Evolutionary conservation across 768 basidiomycete species (phyloP), one percentile per base, ranked within the genome.

Genomic region (Hericium coralloides): DNA sequence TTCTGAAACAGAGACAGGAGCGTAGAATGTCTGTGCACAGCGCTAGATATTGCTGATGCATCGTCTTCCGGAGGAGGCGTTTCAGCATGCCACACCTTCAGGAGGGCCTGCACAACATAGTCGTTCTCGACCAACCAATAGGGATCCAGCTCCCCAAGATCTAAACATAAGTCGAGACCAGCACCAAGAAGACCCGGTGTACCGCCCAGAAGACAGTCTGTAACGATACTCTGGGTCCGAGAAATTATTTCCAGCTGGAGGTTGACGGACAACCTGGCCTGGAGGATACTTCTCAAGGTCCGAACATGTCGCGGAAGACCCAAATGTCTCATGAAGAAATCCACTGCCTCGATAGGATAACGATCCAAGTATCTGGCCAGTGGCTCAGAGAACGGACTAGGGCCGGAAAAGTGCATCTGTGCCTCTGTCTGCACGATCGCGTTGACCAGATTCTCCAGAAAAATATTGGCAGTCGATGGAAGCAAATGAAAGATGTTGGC

Each of bases 401-500:
- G 80, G 15, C 84, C 83, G 1, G 93, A 92, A 66, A 93, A 95
- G 63, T 94, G 90, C 75, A 99, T 84, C 58, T 86, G 82, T 0
- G 89, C 80, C 70, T 99, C 97, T 3, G 92, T 93, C 64, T 95
- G 88, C 31, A 98, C 94, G 53, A 98, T 84, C 10, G 85, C 77
- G 58, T 87, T 87, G 59, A 93, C 84, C n/a, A 98, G 80, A 51
- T 83, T 83, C 63, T 92, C 85, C 38, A 99, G 78, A 72, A 95
- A 99, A 48, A 89, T 87, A 61, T 92, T 92, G 48, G 97, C 95
- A 0, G 94, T 87, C 7, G 89, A 87, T 2, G 97, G 97, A 10
- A 99, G 78, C 4, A 98, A 83, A 66, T 98, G 95, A 74, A 99
- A 98, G 58, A 99, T 93, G 65, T 98, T 95, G 55, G 95, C 89